Base-by-base conservation (phyloP, 176 grass and related monocot genomes). In the Musa schizocarpa region DNA sequence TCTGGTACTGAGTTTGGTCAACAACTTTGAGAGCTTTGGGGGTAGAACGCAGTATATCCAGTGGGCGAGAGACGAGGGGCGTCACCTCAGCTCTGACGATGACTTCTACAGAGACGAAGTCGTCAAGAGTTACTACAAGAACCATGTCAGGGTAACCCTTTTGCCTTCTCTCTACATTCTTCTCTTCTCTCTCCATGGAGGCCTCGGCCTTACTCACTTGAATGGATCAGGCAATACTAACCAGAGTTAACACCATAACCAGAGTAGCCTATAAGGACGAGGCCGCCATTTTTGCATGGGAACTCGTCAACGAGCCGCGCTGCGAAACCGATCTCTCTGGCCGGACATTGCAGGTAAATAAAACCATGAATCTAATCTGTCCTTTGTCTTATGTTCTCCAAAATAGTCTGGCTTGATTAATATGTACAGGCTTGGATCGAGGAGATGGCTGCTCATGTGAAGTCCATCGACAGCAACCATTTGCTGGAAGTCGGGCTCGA, bases 1-100 rank as follows among this genome's bases (percentile, higher is more conserved):
- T 54, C 55, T 87, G 71, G 83, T 83, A n/a, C 63, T 87, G 52
- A 87, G 85, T 51, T 76, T 87, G 29, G 77, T 80, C 29, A 87
- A 87, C 57, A 83, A 80, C 48, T 76, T 58, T 48, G 75, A 83
- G 2, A 20, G 67, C 54, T 83, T 71, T 24, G 85, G 85, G 72
- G 85, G 85, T 2, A 76, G 51, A 20, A 25, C 13, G 71, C 85
- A 83, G 64, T 73, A 72, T 5, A 58, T 73, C 11, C 10, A 73
- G 23, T 73, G 77, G 77, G 77, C 65, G 29, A 79, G 51, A 49
- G 52, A 79, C 3, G n/a, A 1, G 6, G 65, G 77, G 14, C 52
- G 57, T n/a, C 11, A 2, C 26, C 24, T 79, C 53, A 48, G 13
- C 24, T 79, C 77, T 1, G 65, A 57, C 21, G 76, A 78, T 13